These are phyloP conservation scores for Brettanomyces custersianus DNA, from an alignment of 805 yeast genomes.

Conservation along the genomic window DNA sequence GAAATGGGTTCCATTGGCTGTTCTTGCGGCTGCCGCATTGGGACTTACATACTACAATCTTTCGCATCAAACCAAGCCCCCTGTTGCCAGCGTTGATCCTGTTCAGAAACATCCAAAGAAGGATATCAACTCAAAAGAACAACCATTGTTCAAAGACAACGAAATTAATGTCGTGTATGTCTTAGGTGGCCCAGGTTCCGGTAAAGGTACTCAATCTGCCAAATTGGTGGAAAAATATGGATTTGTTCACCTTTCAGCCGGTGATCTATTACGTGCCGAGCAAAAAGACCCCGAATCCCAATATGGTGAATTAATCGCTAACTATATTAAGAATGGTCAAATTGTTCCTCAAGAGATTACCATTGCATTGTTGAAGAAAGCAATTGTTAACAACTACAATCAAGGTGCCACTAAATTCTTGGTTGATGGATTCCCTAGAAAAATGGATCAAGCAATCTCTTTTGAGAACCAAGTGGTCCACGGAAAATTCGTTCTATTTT, in stretches of 20 bases:
- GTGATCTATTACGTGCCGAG: conserved; percentile 89
- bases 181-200: conserved; percentile 96
- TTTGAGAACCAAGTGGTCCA: conserved; percentile 73
- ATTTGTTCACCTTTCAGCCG: conserved; percentile 91
- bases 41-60: conserved; percentile 27
- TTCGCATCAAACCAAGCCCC: conserved; percentile 21
- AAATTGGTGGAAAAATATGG: conserved; percentile 71
- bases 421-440: conserved; percentile 95
- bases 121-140: conserved; percentile 2
- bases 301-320: conserved; percentile 78
- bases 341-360: conserved; percentile 95
- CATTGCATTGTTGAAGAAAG: conserved; percentile 69
- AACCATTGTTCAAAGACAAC: conserved; percentile 39
- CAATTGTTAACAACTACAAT: conserved; percentile 47
- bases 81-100: conserved; percentile 27
- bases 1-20: conserved; percentile 17
- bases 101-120: conserved; percentile 3
- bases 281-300: conserved; percentile 75
- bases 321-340: conserved; percentile 75
- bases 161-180: conserved; percentile 80
- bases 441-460: conserved; percentile 96
- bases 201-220: conserved; percentile 95
- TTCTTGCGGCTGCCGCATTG: conserved; percentile 22
- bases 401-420: conserved; percentile 59
- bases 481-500: conserved; percentile 63